These are phyloP conservation scores for Fusarium beomiforme DNA, from an alignment of 2,329 filamentous ascomycete species.

Conservation along the genomic window DNA sequence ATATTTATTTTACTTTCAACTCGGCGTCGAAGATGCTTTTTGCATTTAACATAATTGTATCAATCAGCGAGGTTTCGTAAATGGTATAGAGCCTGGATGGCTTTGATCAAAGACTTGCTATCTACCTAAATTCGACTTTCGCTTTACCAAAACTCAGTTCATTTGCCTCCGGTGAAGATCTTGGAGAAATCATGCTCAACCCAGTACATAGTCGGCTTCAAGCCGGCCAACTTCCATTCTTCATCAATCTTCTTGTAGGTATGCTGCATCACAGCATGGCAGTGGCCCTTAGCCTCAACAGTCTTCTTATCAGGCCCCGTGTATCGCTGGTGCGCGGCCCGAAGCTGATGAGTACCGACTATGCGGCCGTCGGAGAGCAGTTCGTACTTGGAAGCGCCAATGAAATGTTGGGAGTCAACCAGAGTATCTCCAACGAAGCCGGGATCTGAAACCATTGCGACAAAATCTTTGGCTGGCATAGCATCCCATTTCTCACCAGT, in stretches of 20 bases:
- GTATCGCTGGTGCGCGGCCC: constrained; percentile 11
- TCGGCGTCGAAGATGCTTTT: not conserved
- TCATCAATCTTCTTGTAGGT: not conserved
- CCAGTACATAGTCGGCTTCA: constrained; percentile 4
- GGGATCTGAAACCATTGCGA: not conserved
- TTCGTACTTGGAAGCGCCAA: not conserved
- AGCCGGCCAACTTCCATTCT: constrained; percentile 3
- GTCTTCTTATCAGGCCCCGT: not conserved
- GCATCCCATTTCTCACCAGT: not conserved
- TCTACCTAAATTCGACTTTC: not conserved
- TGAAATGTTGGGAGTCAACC: constrained; percentile 1
- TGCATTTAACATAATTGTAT: no score
- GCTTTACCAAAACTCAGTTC: fast-evolving
- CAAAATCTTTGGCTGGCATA: not conserved
- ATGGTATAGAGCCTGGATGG: not conserved
- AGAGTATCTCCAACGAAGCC: constrained; percentile 4
- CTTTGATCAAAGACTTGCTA: not conserved
- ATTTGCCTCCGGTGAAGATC: constrained; percentile 1
- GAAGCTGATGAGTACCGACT: not conserved
- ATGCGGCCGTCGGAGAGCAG: not conserved
- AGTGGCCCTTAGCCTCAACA: constrained; percentile 1
- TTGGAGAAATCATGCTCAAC: not conserved
- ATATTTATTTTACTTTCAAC: not conserved
- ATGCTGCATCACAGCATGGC: constrained; percentile 3
- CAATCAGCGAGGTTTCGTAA: not conserved